phyloP scores from a whole-genome alignment of 768 basidiomycete genomes.

The Tylopilus cervinicoccineus region DNA sequence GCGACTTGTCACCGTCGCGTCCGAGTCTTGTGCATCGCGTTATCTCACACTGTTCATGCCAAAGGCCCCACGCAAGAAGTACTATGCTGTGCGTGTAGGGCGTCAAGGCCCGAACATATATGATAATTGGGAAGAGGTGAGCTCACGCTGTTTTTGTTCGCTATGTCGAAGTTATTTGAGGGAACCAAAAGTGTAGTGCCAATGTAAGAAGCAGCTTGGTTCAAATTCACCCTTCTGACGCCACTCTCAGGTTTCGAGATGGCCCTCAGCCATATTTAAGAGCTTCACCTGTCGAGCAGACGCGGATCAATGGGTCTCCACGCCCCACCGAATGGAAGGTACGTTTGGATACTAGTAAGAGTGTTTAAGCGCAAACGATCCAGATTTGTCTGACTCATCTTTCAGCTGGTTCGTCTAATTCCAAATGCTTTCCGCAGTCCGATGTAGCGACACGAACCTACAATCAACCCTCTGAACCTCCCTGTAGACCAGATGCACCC shows the following conservation, averaged over 20 bases:
- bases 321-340: constrained; percentile 12
- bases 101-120: constrained; percentile 57
- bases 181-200: constrained; percentile 38
- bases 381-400: neutral
- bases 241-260: constrained; percentile 46
- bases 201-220: constrained; percentile 32
- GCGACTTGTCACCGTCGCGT: neutral
- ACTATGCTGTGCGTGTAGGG: constrained; percentile 59
- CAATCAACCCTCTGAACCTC: neutral
- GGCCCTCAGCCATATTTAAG: constrained; percentile 48
- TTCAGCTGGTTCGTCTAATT: constrained; percentile 3
- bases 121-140: constrained; percentile 56
- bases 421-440: neutral
- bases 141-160: constrained; percentile 8
- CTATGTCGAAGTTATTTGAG: neutral
- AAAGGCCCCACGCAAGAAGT: constrained; percentile 38
- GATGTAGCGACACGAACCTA: neutral
- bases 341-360: constrained; percentile 12
- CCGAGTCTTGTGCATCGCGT: neutral
- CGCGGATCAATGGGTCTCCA: constrained; percentile 50
- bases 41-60: constrained; percentile 20
- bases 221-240: neutral
- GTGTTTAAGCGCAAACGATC: neutral
- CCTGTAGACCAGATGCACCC: neutral
- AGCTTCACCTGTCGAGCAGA: constrained; percentile 42